Evolutionary conservation across 768 basidiomycete species (phyloP).

Genomic region (Leucogyrophana mollusca): DNA sequence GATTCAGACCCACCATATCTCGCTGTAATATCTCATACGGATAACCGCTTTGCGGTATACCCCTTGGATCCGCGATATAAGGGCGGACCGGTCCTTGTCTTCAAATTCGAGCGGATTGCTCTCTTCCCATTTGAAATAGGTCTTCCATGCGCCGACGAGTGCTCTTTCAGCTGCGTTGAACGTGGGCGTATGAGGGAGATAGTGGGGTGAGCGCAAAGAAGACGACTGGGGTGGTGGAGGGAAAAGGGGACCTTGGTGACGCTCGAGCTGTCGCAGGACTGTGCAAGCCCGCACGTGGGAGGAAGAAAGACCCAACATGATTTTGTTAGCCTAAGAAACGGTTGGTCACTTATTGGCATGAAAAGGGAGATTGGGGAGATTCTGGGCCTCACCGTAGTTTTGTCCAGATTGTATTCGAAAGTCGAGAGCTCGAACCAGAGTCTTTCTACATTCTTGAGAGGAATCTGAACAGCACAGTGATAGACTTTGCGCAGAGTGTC

Average conservation of each 20-base stretch:
- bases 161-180: slow-evolving; percentile 72
- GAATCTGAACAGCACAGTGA: slow-evolving; percentile 92
- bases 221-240: slow-evolving; percentile 46
- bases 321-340: slow-evolving; percentile 78
- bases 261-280: slow-evolving; percentile 78
- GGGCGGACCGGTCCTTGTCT: slow-evolving; percentile 66
- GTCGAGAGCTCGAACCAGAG: slow-evolving; percentile 94
- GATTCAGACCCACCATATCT: slow-evolving; percentile 71
- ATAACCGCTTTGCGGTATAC: slow-evolving; percentile 89
- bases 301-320: slow-evolving; percentile 89
- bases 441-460: slow-evolving; percentile 87
- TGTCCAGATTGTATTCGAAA: slow-evolving; percentile 87
- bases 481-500: slow-evolving; percentile 89
- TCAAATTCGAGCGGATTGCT: slow-evolving; percentile 91
- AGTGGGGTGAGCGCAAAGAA: slow-evolving; percentile 41
- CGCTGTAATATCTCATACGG: slow-evolving; percentile 91
- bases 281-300: slow-evolving; percentile 95
- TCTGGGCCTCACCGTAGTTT: slow-evolving; percentile 61
- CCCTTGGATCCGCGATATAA: slow-evolving; percentile 71
- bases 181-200: slow-evolving; percentile 68
- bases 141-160: slow-evolving; percentile 84
- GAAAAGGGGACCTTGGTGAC: slow-evolving; percentile 63
- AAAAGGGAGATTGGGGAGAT: not conserved
- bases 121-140: slow-evolving; percentile 95
- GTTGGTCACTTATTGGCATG: slow-evolving; percentile 9